phyloP scores from a whole-genome alignment of 768 basidiomycete genomes.

The Scleroderma bovista region DNA sequence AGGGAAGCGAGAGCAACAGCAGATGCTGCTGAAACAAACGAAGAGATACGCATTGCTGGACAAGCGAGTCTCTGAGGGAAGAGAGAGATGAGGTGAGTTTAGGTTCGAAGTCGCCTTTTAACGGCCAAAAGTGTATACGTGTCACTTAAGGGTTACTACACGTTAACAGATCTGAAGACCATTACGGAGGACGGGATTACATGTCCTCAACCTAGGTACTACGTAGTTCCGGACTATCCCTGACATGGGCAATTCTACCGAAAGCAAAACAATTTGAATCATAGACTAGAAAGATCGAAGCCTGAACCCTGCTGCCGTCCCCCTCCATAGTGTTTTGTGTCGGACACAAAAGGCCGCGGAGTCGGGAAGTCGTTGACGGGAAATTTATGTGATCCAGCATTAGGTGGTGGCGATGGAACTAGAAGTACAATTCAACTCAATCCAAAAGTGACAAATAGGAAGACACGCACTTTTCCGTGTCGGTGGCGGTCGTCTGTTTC shows the following conservation, averaged over 20 bases:
- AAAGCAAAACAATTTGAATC: constrained; percentile 6
- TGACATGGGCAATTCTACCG: too few relatives aligned
- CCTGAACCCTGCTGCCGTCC: constrained; percentile 66
- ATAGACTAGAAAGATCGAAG: constrained; percentile 49
- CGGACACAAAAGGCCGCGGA: constrained; percentile 56
- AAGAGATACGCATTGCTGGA: constrained; percentile 58
- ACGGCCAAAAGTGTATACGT: constrained; percentile 22
- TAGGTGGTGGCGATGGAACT: constrained; percentile 58
- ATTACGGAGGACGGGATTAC: too few relatives aligned
- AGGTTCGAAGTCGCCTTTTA: constrained; percentile 12
- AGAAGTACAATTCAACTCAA: constrained; percentile 8
- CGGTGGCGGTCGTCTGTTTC: constrained; percentile 31
- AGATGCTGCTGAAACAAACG: constrained; percentile 43
- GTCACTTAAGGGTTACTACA: constrained; percentile 14
- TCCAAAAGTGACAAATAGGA: constrained; percentile 4
- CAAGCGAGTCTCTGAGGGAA: constrained; percentile 17
- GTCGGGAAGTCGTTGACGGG: constrained; percentile 76
- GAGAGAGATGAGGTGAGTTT: neutral
- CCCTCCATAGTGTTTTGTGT: constrained; percentile 52
- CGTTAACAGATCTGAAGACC: too few relatives aligned
- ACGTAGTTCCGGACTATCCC: too few relatives aligned
- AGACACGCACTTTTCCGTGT: constrained; percentile 44
- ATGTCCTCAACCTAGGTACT: too few relatives aligned
- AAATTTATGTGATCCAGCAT: constrained; percentile 64
- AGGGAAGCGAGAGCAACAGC: constrained; percentile 50